A percentile compares a stretch with the other conserved stretches of the same genome.
These are phyloP conservation scores for Colletotrichum sp. DNA, from an alignment of 2,329 filamentous ascomycete genomes.

Conservation along the genomic window DNA sequence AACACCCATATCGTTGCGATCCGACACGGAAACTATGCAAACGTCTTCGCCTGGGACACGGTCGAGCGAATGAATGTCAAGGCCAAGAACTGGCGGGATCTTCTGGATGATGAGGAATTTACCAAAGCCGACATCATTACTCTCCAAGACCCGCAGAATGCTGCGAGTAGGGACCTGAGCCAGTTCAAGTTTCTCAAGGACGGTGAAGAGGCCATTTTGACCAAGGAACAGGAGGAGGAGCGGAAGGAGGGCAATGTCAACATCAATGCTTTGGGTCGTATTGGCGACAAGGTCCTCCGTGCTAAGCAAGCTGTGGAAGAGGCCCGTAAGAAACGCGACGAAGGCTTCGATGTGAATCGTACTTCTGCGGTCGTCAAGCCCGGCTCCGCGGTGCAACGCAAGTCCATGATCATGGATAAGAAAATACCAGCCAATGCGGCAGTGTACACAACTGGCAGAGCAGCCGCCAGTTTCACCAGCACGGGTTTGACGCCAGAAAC, in stretches of 20 bases:
- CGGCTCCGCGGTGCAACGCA: conserved; percentile 33
- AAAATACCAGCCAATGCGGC: conserved; percentile 83
- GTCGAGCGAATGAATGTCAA: conserved; percentile 96
- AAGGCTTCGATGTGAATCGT: conserved; percentile 63
- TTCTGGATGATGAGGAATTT: conserved; percentile 88
- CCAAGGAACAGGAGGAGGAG: conserved; percentile 73
- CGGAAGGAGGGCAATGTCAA: conserved; percentile 76
- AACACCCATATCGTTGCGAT: conserved; percentile 97
- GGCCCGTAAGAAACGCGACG: conserved; percentile 76
- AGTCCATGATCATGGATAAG: conserved; percentile 58
- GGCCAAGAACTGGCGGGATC: conserved; percentile 91
- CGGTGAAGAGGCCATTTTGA: conserved; percentile 71
- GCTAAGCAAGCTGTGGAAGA: conserved; percentile 95
- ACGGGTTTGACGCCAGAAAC: conserved; percentile 94
- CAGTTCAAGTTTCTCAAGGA: conserved; percentile 90
- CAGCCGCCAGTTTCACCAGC: conserved; percentile 93
- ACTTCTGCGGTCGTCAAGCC: conserved; percentile 47
- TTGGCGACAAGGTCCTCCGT: conserved; percentile 81
- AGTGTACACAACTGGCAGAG: conserved; percentile 85
- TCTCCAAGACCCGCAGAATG: conserved; percentile 92
- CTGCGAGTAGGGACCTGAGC: conserved; percentile 80
- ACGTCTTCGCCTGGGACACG: conserved; percentile 97
- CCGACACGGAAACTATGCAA: conserved; percentile 79
- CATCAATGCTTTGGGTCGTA: conserved; percentile 76
- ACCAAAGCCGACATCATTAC: conserved; percentile 92